Base-by-base conservation (phyloP, 2,329 filamentous ascomycete species). In the Cytospora piceicola region DNA sequence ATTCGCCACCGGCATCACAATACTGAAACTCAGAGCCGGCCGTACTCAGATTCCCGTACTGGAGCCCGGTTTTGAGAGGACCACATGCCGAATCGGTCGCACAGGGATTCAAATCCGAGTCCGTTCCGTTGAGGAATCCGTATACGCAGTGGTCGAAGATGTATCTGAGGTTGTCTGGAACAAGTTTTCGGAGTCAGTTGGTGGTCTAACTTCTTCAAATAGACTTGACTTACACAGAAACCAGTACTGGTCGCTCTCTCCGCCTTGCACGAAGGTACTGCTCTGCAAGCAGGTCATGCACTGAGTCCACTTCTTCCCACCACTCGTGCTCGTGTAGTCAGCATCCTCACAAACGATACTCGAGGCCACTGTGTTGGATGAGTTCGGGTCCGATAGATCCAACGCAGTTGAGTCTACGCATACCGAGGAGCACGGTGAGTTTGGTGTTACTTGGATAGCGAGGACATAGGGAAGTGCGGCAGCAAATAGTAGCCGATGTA, bases 231-330 rank as follows among this genome's bases (percentile, higher is more conserved):
- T 78, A 86, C 84, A 85, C 53, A 86, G 70, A 67, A 86, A 86
- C 84, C 83, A 86, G 57, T 78, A 76, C 67, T 84, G 82, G 68
- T 87, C 84, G 63, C 74, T 85, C 73, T 86, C 83, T 8, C 66
- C 64, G 1, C 79, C 82, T 42, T 81, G 75, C 3, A 76, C 72
- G 67, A 80, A 85, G 12, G 76, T 77, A 73, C 84, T 86, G 32
- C 78, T 79, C 70, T 86, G 81, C 32, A 87, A 75, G 70, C 84
- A 87, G 46, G 74, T 79, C 73, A 86, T 76, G 71, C 84, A 87
- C 17, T 73, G 74, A 70, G 81, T 75, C 72, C 83, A 83, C 70
- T 81, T 83, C 60, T 76, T 75, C 1, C 83, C 84, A 3, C 72
- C 59, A 0, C 75, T 32, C 2, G 76, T 72, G 17, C 71, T 76